phyloP scores from a whole-genome alignment of 148 eudicot genomes.

The Rhododendron griersonianum region DNA sequence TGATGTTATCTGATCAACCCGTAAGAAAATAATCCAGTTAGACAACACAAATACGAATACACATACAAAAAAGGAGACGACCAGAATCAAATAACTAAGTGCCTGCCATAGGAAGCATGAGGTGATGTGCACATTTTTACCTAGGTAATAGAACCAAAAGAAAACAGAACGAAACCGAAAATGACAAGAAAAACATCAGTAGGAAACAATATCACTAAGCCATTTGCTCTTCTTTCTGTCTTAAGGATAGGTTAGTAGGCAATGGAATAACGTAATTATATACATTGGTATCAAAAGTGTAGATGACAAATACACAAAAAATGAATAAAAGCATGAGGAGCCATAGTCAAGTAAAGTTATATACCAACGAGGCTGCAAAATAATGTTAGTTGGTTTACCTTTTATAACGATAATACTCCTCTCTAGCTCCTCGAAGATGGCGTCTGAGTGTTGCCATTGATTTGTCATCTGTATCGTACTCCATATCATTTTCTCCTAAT shows the following conservation, averaged over 20 bases:
- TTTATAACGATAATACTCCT: conserved; percentile 70
- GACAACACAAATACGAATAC: background rate
- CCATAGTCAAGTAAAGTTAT: background rate
- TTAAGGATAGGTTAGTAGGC: background rate
- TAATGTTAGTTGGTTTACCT: conserved; percentile 38
- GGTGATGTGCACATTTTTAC: background rate
- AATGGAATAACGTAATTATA: background rate
- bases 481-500: conserved; percentile 95
- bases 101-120: background rate
- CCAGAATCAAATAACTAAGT: background rate
- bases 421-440: conserved; percentile 67
- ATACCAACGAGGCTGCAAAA: background rate
- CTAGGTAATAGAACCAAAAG: background rate
- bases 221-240: background rate
- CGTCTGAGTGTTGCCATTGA: conserved; percentile 87
- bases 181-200: background rate
- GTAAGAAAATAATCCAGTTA: background rate
- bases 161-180: background rate
- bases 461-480: conserved; percentile 88
- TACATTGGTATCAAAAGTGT: background rate
- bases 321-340: background rate
- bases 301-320: background rate
- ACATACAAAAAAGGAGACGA: background rate
- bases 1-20: background rate
- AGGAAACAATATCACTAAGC: background rate